A percentile compares a stretch with the other conserved stretches of the same genome.
Evolutionary conservation across 805 yeast genomes (phyloP).

Genomic region (Saccharomycopsis sp.): DNA sequence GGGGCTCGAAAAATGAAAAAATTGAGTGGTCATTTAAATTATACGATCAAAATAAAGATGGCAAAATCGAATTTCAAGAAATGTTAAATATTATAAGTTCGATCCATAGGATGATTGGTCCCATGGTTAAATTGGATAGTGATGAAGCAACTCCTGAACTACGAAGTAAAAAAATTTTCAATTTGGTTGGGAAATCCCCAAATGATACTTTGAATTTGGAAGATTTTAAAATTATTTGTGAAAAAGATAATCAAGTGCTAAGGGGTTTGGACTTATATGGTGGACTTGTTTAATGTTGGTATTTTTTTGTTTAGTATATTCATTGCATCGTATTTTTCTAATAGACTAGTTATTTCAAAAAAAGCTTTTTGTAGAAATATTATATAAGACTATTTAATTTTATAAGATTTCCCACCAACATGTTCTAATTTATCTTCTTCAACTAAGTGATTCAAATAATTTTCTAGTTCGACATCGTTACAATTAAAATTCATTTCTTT

Average conservation of each 20-base stretch:
- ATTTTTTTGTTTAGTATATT: background rate
- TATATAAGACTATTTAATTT: background rate
- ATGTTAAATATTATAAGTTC: constrained; percentile 71
- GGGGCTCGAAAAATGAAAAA: constrained; percentile 81
- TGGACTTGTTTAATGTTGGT: constrained; percentile 49
- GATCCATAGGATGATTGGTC: constrained; percentile 90
- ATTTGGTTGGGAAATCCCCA: constrained; percentile 56
- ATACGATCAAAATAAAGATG: constrained; percentile 76
- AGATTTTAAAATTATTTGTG: constrained; percentile 76
- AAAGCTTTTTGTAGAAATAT: background rate
- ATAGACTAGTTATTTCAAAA: background rate
- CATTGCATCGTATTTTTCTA: background rate
- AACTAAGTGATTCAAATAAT: constrained; percentile 31
- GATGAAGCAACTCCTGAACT: constrained; percentile 90
- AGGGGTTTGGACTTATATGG: constrained; percentile 72
- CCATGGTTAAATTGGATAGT: constrained; percentile 79
- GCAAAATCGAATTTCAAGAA: constrained; percentile 65
- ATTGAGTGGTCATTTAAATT: constrained; percentile 82
- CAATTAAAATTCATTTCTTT: constrained; percentile 29
- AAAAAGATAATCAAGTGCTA: constrained; percentile 65
- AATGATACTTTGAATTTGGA: constrained; percentile 65
- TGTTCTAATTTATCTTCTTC: constrained; percentile 31
- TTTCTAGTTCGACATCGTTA: constrained; percentile 32
- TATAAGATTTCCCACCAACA: constrained; percentile 1
- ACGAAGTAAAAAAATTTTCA: constrained; percentile 75